Base-by-base conservation (phyloP, 148 eudicot species). In the Diospyros kaki region DNA sequence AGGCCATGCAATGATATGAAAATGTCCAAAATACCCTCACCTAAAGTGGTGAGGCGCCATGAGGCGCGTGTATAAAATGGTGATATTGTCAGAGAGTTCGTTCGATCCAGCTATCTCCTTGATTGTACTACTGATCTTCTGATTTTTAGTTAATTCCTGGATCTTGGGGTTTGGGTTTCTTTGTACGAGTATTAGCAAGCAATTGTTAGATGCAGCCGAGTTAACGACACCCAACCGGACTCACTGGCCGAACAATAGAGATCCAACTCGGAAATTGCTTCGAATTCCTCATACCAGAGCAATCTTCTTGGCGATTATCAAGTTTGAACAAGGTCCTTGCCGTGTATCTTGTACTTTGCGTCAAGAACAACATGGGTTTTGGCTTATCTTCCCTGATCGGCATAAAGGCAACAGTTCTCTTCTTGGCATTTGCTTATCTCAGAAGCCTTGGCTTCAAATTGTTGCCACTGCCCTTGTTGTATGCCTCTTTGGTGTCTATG, bases 341-440 rank as follows among this genome's bases (percentile, higher is more conserved):
- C 9, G 40, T 75, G 58, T 4, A n/a, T 66, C n/a, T 66, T 44
- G 6, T 64, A 60, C 44, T 50, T 75, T 55, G 58, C 55, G 5
- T 58, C 45, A 43, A 71, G 17, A 64, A 65, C 64, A 72, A 52
- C 41, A 71, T 87, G 90, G 82, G 83, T 60, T 75, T 88, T 75
- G 98, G 98, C 41, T 51, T 94, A 79, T 94, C 98, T 48, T 71
- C 73, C 53, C 77, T 94, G 55, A 84, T 90, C 74, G 85, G 79
- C 18, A 5, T 94, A 6, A 94, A 90, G 81, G 73, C 95, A 15
- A 43, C 75, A 12, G 45, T 83, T 45, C 67, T 82, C 68, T 87
- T 94, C 76, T 41, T 83, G 54, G 9, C 79, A 43, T 90, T 90
- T 78, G 71, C 80, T 48, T 73, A 61, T 28, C 71, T 94, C 41